Percentiles rank a stretch among this genome's conserved stretches.
phyloP scores from a whole-genome alignment of 768 basidiomycete species.

The Tylopilus felleus region DNA sequence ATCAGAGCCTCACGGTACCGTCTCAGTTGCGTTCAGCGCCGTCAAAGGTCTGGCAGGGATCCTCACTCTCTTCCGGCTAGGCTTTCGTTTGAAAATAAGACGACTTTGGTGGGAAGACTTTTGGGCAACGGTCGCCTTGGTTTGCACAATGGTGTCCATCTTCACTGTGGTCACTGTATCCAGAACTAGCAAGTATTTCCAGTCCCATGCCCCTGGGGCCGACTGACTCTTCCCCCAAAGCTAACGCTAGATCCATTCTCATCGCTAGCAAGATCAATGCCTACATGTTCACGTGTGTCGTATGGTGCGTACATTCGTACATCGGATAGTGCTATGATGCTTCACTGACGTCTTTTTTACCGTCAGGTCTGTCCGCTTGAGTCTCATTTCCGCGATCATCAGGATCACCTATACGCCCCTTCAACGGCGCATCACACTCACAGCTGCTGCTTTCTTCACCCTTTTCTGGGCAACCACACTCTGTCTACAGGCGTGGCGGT shows the following conservation, averaged over 20 bases:
- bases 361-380: constrained; percentile 19
- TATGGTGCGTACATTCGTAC: constrained; percentile 7
- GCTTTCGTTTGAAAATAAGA: constrained; percentile 10
- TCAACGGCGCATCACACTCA: background rate
- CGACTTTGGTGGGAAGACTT: constrained; percentile 22
- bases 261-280: background rate
- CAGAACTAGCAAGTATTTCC: background rate
- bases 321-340: background rate
- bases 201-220: background rate
- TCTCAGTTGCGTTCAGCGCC: background rate
- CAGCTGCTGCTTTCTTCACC: background rate
- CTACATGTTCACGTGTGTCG: constrained; percentile 8
- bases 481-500: constrained; percentile 10
- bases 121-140: constrained; percentile 11
- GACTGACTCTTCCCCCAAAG: background rate
- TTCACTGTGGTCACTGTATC: background rate
- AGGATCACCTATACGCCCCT: constrained; percentile 1
- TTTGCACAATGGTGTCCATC: background rate
- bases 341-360: background rate
- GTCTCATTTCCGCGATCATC: constrained; percentile 12
- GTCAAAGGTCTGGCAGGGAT: background rate
- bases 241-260: background rate
- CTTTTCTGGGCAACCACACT: constrained; percentile 5
- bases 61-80: constrained; percentile 10
- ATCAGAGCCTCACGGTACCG: background rate